Evolutionary conservation across 345 rosid genomes (phyloP).

Genomic region (Linum usitatissimum): DNA sequence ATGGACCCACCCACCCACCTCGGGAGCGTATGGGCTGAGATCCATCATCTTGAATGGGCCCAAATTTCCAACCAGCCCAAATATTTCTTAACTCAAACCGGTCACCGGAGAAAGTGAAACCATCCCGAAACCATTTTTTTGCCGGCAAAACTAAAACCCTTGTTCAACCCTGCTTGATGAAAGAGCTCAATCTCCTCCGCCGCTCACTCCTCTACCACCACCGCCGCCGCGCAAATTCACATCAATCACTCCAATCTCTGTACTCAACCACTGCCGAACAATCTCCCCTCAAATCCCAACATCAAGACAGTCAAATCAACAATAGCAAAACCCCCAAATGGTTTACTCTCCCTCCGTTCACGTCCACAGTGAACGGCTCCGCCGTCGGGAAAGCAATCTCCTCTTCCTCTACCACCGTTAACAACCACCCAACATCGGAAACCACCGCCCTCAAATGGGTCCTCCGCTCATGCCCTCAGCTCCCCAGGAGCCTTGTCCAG

Average conservation of each 20-base stretch:
- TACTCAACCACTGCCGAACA: constrained; percentile 10
- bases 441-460: constrained; percentile 81
- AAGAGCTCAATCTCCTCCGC: constrained; percentile 24
- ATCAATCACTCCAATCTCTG: constrained; percentile 13
- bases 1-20: too few relatives aligned
- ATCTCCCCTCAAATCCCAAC: neutral
- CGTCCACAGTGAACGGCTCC: constrained; percentile 31
- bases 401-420: neutral
- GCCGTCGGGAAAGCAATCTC: constrained; percentile 39
- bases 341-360: constrained; percentile 61
- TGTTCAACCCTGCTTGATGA: neutral
- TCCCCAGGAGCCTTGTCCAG: constrained; percentile 75
- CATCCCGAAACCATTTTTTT: neutral
- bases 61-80: neutral
- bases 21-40: too few relatives aligned
- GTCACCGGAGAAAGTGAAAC: neutral
- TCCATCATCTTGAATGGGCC: neutral
- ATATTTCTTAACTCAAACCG: neutral
- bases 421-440: constrained; percentile 19
- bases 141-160: neutral
- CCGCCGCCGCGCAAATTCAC: constrained; percentile 5
- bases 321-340: constrained; percentile 36
- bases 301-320: neutral
- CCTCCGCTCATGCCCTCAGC: constrained; percentile 64
- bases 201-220: constrained; percentile 10